These are phyloP conservation scores for Diutina ranongensis DNA, from an alignment of 1,139 yeast genomes.

Conservation along the genomic window DNA sequence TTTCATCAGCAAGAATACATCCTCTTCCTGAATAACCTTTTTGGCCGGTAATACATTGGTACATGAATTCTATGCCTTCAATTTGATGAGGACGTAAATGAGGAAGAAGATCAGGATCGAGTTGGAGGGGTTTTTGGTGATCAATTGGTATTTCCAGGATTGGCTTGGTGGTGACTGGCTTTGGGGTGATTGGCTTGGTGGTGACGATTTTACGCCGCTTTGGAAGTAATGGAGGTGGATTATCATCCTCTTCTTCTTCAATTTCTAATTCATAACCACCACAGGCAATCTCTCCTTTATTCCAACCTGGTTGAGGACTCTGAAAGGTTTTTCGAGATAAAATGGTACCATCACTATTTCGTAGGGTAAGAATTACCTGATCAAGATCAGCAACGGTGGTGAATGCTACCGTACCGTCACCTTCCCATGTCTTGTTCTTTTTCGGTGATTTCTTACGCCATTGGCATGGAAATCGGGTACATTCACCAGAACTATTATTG, in stretches of 20 bases:
- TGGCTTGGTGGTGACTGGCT: no score
- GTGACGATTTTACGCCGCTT: background rate
- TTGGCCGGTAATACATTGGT: constrained; percentile 71
- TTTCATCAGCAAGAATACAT: constrained; percentile 86
- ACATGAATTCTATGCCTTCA: constrained; percentile 72
- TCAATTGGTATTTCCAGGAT: no score
- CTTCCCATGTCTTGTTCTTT: constrained; percentile 92
- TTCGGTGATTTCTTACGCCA: constrained; percentile 65
- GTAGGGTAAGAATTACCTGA: background rate
- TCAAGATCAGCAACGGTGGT: background rate
- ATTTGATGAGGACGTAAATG: constrained; percentile 79
- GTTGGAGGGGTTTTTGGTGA: background rate
- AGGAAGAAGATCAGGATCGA: constrained; percentile 57
- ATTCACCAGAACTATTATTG: background rate
- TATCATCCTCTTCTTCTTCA: constrained; percentile 10
- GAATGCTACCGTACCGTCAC: constrained; percentile 56
- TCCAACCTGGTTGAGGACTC: constrained; percentile 9
- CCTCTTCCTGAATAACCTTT: constrained; percentile 33
- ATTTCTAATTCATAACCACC: constrained; percentile 21
- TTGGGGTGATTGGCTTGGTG: background rate
- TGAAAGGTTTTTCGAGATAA: constrained; percentile 9
- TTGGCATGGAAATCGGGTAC: constrained; percentile 24
- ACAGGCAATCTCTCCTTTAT: constrained; percentile 10
- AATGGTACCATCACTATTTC: background rate
- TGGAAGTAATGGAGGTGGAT: background rate